Conservation (phyloP, 177 flowering plant genomes). For the Vitis hybrid region DNA sequence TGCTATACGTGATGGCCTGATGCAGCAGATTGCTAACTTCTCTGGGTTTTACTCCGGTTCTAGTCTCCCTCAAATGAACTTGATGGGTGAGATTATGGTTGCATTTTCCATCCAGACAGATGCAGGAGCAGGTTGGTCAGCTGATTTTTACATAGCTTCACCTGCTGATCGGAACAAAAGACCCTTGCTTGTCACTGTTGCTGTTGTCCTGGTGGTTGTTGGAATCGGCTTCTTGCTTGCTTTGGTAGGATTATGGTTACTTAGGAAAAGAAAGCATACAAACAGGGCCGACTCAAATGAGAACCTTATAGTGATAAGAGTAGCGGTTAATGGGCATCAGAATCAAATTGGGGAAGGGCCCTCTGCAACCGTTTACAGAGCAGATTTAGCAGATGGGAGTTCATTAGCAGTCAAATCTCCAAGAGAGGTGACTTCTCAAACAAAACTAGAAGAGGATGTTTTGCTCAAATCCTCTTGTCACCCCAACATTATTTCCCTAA, state of each 20-base stretch:
- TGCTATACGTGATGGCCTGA: slow-evolving; percentile 11
- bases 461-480: slow-evolving; percentile 14
- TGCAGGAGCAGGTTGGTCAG: slow-evolving; percentile 28
- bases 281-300: neutral
- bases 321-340: neutral
- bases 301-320: neutral
- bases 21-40: slow-evolving; percentile 20
- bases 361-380: slow-evolving; percentile 12
- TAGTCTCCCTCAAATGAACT: slow-evolving; percentile 19
- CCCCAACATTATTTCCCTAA: slow-evolving; percentile 15
- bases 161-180: slow-evolving; percentile 4
- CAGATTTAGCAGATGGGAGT: slow-evolving; percentile 9
- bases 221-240: slow-evolving; percentile 4
- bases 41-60: slow-evolving; percentile 19
- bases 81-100: slow-evolving; percentile 22
- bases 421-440: neutral
- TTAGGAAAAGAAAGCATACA: neutral
- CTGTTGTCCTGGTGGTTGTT: slow-evolving; percentile 1
- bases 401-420: slow-evolving; percentile 6
- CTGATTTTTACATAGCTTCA: slow-evolving; percentile 21
- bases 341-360: slow-evolving; percentile 12
- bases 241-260: neutral
- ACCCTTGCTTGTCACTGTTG: neutral
- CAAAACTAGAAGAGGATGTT: slow-evolving; percentile 14
- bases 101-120: slow-evolving; percentile 21